Percentiles rank a stretch among this genome's conserved stretches.
These are phyloP conservation scores for Fallopia convolvulus DNA, from an alignment of 148 eudicot genomes.

Conservation along the genomic window DNA sequence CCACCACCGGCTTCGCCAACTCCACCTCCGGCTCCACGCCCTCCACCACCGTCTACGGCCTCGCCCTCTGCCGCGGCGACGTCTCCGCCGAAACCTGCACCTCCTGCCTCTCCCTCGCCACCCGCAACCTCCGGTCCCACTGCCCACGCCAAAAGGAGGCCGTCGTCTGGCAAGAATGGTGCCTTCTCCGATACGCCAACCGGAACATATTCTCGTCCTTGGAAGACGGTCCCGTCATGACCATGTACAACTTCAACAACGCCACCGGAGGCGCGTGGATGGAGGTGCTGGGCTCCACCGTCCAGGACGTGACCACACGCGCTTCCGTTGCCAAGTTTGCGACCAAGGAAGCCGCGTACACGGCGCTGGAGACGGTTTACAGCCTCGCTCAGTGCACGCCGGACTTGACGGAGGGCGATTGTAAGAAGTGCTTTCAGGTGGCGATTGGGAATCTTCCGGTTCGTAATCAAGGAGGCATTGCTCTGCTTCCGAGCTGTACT, in stretches of 20 bases:
- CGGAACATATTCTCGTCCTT: neutral
- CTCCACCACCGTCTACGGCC: conserved; percentile 18
- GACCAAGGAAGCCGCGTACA: conserved; percentile 11
- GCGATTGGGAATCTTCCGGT: neutral
- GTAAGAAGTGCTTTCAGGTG: conserved; percentile 22
- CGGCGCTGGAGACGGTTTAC: conserved; percentile 11
- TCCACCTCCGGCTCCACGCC: conserved; percentile 1
- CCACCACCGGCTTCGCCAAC: conserved; percentile 9
- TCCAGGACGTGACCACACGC: conserved; percentile 8
- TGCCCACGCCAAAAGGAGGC: conserved; percentile 14
- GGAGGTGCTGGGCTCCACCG: conserved; percentile 4
- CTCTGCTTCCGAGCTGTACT: conserved; percentile 9
- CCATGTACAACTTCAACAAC: neutral
- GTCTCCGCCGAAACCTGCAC: conserved; percentile 2
- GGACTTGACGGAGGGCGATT: conserved; percentile 16
- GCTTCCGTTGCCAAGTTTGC: conserved; percentile 15
- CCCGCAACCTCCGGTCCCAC: neutral
- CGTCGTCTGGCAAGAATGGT: conserved; percentile 18
- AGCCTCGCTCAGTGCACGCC: conserved; percentile 32
- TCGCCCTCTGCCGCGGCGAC: conserved; percentile 20
- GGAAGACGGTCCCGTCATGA: neutral
- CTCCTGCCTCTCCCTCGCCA: conserved; percentile 10
- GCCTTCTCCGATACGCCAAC: conserved; percentile 20
- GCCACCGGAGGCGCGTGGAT: neutral
- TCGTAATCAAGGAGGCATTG: neutral